Evolutionary conservation across 148 eudicot genomes (phyloP).

Genomic region (Chenopodium album): DNA sequence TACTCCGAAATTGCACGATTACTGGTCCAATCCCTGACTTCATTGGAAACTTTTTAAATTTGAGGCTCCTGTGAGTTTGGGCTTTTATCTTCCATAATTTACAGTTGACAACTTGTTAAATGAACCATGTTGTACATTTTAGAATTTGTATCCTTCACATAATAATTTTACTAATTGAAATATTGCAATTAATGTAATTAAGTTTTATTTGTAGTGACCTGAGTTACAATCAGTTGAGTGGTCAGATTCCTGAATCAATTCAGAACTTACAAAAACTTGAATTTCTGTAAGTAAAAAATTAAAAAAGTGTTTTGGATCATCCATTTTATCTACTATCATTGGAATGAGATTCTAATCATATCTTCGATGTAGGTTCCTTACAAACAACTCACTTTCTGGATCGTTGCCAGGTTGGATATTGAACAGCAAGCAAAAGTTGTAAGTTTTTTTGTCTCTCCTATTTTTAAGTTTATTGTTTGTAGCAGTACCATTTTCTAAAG

Average conservation of each 20-base stretch:
- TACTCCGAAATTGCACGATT: conserved; percentile 68
- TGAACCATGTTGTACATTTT: no score
- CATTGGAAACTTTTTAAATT: conserved; percentile 26
- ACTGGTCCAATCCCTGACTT: conserved; percentile 47
- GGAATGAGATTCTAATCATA: not conserved
- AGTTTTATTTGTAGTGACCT: conserved; percentile 43
- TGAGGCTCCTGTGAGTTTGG: conserved; percentile 32
- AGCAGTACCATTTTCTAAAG: not conserved
- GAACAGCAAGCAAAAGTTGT: conserved; percentile 33
- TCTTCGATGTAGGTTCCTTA: conserved; percentile 44
- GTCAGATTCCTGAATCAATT: conserved; percentile 40
- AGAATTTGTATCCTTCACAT: no score
- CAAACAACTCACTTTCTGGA: conserved; percentile 55
- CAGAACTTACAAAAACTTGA: conserved; percentile 6
- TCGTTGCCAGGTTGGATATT: conserved; percentile 52
- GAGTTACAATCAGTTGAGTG: conserved; percentile 51
- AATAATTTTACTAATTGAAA: no score
- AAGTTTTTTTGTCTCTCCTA: conserved; percentile 19
- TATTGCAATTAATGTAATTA: no score
- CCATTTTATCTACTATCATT: no score
- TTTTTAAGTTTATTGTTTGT: not conserved
- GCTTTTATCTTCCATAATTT: not conserved
- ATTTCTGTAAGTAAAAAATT: conserved; percentile 31
- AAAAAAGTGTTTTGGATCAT: no score
- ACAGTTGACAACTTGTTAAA: not conserved